Base-by-base conservation (phyloP, 768 basidiomycete genomes). In the Leccinellum rugosiceps region DNA sequence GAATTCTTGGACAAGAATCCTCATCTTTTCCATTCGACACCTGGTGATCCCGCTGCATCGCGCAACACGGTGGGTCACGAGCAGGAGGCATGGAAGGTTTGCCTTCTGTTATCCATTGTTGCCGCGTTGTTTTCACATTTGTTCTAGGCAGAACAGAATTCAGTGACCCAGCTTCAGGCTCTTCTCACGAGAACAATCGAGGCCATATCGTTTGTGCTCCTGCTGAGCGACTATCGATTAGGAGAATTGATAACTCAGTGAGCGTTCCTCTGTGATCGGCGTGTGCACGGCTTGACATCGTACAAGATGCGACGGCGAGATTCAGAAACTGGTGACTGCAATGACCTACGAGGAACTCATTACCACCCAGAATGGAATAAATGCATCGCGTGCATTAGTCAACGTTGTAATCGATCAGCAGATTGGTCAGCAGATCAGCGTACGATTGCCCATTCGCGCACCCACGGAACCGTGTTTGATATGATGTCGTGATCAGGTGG, bases 361-460 rank as follows among this genome's bases (percentile, higher is more conserved):
- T 59, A 94, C 92, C 19, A 83, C 85, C 35, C 84, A 88, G 67
- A 83, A 86, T 64, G 97, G 97, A 38, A 84, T 94, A 63, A 87
- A 86, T n/a, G 84, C 88, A 23, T 96, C 97, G 9, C 82, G 92
- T 62, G 87, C 87, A 13, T 75, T 99, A 41, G 95, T 98, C 11
- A 98, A 96, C 61, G 87, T 95, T 31, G 84, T 99, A 63, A 98
- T 99, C 63, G 92, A 99, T 72, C 94, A 96, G 68, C 97, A 99
- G 71, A 98, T 98, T 63, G 92, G 92, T 21, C 93, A 96, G 68
- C 94, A 98, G 69, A 91, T 94, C 52, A 94, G 92, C 62, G 94
- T 95, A 71, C 65, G 90, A 57, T 51, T 51, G 26, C 19, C 53
- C 28, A 9, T 17, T 35, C 21, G 25, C 15, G 32, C 60, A 11